Evolutionary conservation across 192 early-diverging fungal genomes (phyloP), one percentile per base, ranked within the genome.

Genomic region (Thamnidium elegans): DNA sequence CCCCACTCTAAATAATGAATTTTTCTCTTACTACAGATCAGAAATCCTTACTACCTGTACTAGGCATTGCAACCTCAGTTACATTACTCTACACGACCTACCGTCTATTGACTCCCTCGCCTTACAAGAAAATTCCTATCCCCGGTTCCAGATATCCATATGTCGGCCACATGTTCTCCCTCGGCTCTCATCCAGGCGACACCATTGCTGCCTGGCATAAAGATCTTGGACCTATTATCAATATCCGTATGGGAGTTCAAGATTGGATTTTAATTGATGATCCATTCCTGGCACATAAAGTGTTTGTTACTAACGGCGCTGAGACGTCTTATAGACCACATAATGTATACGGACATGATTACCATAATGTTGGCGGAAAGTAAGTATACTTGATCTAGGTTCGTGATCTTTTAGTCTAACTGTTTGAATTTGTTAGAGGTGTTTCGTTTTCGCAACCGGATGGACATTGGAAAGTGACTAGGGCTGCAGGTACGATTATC

Each of bases 251-350:
- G 51, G 51, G 51, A 10, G 51, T 26, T 4, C 51, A 53, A 26
- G 26, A 19, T 1, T 53, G 51, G 51, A 53, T 53, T 53, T 26
- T 53, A 11, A 26, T 53, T 26, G 26, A 26, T 53, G 51, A 53
- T 26, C 51, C 51, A 0, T 26, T 9, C 5, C 4, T 53, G 6
- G 51, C 51, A 7, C 17, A 53, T 4, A 21, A 53, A 11, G 8
- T 53, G 5, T 53, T 53, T 26, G 19, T 53, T 26, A 26, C 26
- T 26, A 26, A 26, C 26, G 26, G 26, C 3, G 26, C 26, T 26
- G 26, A 1, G 3, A 26, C 26, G 26, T 26, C 26, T 1, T 26
- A 26, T 3, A 26, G 26, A 26, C 26, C 26, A 3, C 26, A 26
- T 26, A 26, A 26, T 26, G 26, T 26, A 3, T 26, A 26, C 26